Conservation (phyloP, 164 flowering plant species). For the Vitis cinerea region DNA sequence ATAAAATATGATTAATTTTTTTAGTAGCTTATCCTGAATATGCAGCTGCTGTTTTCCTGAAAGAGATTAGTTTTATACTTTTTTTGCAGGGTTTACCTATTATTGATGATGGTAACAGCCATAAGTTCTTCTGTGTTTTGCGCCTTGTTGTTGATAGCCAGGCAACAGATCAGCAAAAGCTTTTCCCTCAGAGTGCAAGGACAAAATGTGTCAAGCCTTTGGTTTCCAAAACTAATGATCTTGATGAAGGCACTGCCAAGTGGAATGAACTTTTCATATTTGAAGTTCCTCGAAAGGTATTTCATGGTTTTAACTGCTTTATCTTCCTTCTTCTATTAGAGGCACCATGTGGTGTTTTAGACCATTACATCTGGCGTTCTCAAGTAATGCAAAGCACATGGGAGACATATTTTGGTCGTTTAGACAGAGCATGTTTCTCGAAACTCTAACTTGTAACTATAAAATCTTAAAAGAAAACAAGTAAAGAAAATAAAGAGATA, state of each 20-base stretch:
- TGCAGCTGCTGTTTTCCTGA: neutral
- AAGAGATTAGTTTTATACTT: slow-evolving; percentile 7
- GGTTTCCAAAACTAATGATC: slow-evolving; percentile 25
- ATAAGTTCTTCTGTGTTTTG: slow-evolving; percentile 87
- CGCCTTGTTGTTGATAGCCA: slow-evolving; percentile 83
- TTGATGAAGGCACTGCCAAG: slow-evolving; percentile 54
- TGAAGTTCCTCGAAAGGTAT: slow-evolving; percentile 91
- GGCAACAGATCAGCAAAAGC: slow-evolving; percentile 77
- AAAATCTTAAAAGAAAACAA: too few species aligned
- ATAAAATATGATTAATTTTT: neutral
- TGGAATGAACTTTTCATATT: slow-evolving; percentile 98
- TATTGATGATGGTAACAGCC: slow-evolving; percentile 87
- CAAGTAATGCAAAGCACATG: too few species aligned
- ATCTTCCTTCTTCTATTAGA: neutral
- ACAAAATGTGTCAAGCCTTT: slow-evolving; percentile 86
- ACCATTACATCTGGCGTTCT: too few species aligned
- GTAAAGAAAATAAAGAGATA: too few species aligned
- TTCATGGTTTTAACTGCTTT: slow-evolving; percentile 1
- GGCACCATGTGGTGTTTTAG: too few species aligned
- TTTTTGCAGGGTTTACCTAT: slow-evolving; percentile 72
- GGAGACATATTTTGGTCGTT: too few species aligned
- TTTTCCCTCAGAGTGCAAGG: slow-evolving; percentile 97
- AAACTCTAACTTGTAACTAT: too few species aligned
- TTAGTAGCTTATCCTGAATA: neutral
- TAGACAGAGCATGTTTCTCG: too few species aligned